Base-by-base conservation (phyloP, 176 grass and related monocot species). In the Carex pumila region DNA sequence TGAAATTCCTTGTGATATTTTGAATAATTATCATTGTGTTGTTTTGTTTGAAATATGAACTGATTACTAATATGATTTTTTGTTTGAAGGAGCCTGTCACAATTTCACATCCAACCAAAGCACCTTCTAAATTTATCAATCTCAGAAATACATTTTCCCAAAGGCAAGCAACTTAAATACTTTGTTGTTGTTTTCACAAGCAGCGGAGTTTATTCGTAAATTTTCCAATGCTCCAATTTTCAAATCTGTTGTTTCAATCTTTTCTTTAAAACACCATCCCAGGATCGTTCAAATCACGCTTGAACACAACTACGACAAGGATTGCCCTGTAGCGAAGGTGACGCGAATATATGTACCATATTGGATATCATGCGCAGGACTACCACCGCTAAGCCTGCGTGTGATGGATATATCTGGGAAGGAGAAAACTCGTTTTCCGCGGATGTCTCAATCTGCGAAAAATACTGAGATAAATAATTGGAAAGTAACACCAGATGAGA, bases 321-420 rank as follows among this genome's bases (percentile, higher is more conserved):
- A 95, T 58, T 87, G 80, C 85, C 88, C 91, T 82, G 87, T 91
- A 81, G 88, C 90, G 73, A 98, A 82, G 57, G 71, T 89, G 82
- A 90, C 95, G 67, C 92, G 92, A 84, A 93, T 98, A 68, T 98
- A 93, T 87, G 92, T 91, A 91, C 89, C 91, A 45, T 98, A 91
- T 93, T 98, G 95, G 95, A 98, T 98, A 88, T 94, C 92, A 83
- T 88, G 87, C 81, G 68, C 88, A 87, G 90, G 91, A 94, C 87
- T 90, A 72, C 95, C 95, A 49, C 92, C 90, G 55, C 88, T 95
- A 86, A 90, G 82, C 60, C 86, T 91, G 53, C 86, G 71, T 74
- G 36, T 95, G 1, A 53, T 91, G 79, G 86, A 92, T 89, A 84
- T 91, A 59, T 84, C 95, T 88, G 86, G 87, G 88, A 93, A 64